These are phyloP conservation scores for Tillandsia fasciculata DNA, from an alignment of 176 grass and related monocot species.

Conservation along the genomic window DNA sequence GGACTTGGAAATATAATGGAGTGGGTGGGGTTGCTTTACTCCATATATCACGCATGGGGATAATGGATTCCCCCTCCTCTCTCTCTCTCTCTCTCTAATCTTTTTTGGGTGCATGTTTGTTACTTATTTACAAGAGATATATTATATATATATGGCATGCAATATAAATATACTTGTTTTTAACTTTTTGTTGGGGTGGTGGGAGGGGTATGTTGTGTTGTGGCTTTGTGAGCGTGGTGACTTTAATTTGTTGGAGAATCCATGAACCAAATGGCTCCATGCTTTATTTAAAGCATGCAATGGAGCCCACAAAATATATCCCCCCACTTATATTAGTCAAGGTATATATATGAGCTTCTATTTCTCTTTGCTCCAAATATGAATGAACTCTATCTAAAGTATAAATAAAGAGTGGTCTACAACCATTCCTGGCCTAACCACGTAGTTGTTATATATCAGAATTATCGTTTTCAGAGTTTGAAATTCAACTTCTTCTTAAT, in stretches of 20 bases:
- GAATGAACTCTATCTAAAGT: too few species aligned
- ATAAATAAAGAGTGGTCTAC: too few species aligned
- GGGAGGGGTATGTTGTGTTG: not conserved
- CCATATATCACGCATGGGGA: not conserved
- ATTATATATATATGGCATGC: not conserved
- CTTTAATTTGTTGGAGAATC: not conserved
- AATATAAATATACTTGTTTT: not conserved
- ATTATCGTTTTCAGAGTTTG: too few species aligned
- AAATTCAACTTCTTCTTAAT: too few species aligned
- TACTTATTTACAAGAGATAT: not conserved
- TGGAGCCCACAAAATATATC: not conserved
- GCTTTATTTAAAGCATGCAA: not conserved
- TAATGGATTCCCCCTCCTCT: not conserved
- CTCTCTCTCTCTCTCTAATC: not conserved
- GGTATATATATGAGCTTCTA: not conserved
- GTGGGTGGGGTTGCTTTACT: not conserved
- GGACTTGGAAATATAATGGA: not conserved
- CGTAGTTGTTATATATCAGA: too few species aligned
- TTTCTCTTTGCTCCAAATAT: not conserved
- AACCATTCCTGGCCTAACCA: too few species aligned
- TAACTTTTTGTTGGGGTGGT: not conserved
- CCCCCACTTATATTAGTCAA: not conserved
- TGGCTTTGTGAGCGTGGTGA: constrained; percentile 6
- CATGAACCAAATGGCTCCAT: not conserved
- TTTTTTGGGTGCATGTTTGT: not conserved